Conservation (phyloP, 805 yeast genomes). For the Lachancea fermentati region DNA sequence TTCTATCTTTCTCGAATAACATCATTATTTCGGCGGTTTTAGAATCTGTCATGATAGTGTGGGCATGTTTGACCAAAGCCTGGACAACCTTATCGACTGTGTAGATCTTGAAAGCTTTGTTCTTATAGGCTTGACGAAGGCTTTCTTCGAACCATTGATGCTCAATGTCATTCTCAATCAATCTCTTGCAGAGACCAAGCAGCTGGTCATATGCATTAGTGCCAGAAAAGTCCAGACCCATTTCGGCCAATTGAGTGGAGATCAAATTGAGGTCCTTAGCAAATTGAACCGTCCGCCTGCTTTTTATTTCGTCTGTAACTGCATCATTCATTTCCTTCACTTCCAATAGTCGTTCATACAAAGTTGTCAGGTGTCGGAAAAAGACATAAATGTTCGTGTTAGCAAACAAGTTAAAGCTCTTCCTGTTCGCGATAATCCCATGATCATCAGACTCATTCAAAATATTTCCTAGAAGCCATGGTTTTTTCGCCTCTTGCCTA, state of each 20-base stretch:
- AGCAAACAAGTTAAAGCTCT: slow-evolving; percentile 71
- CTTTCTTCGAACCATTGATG: slow-evolving; percentile 95
- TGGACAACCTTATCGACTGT: slow-evolving; percentile 91
- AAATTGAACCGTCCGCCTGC: slow-evolving; percentile 61
- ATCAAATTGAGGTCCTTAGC: slow-evolving; percentile 82
- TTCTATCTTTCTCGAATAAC: slow-evolving; percentile 78
- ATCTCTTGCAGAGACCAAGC: slow-evolving; percentile 62
- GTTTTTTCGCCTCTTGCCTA: slow-evolving; percentile 28
- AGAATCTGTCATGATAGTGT: slow-evolving; percentile 70
- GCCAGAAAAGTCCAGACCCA: slow-evolving; percentile 70
- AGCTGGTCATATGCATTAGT: slow-evolving; percentile 72
- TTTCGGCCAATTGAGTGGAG: slow-evolving; percentile 72
- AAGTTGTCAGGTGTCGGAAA: slow-evolving; percentile 74
- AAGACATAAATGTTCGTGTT: slow-evolving; percentile 86
- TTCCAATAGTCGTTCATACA: slow-evolving; percentile 75
- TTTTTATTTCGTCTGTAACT: slow-evolving; percentile 68
- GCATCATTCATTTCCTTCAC: slow-evolving; percentile 63
- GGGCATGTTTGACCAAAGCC: slow-evolving; percentile 78
- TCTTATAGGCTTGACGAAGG: slow-evolving; percentile 88
- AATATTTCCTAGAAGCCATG: slow-evolving; percentile 32
- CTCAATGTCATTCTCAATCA: slow-evolving; percentile 86
- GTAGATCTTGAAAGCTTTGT: slow-evolving; percentile 86
- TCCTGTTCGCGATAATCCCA: slow-evolving; percentile 37
- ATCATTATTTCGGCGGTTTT: slow-evolving; percentile 76
- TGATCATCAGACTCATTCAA: slow-evolving; percentile 29